Percentiles rank a stretch among this genome's conserved stretches.
phyloP scores from a whole-genome alignment of 2,329 filamentous ascomycete genomes.

The Myriangium duriaei region DNA sequence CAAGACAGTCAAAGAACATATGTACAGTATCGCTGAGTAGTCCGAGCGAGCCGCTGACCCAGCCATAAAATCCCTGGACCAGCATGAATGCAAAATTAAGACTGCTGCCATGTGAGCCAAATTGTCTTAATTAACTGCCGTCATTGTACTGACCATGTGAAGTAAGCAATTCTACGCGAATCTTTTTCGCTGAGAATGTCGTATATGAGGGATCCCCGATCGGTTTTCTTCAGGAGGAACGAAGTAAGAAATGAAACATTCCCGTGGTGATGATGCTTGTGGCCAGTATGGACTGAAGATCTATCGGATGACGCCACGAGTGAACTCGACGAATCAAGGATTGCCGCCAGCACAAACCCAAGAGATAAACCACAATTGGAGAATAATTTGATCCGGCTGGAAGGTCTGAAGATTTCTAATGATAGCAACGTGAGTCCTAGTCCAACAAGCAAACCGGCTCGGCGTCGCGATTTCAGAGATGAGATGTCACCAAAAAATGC shows the following conservation, averaged over 20 bases:
- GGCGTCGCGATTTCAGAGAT: background rate
- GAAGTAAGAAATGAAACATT: slow-evolving; percentile 58
- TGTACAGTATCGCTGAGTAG: slow-evolving; percentile 96
- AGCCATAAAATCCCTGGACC: slow-evolving; percentile 88
- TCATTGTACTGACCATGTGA: slow-evolving; percentile 74
- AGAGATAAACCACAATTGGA: background rate
- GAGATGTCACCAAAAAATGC: background rate
- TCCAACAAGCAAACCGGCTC: background rate
- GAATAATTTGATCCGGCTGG: background rate
- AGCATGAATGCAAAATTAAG: slow-evolving; percentile 93
- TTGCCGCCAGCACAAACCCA: background rate
- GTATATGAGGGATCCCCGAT: slow-evolving; percentile 65
- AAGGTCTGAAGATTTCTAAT: background rate
- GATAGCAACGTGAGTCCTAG: background rate
- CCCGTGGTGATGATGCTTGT: slow-evolving; percentile 24
- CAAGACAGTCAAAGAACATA: slow-evolving; percentile 98
- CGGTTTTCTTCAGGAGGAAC: slow-evolving; percentile 56
- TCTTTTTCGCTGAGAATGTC: slow-evolving; percentile 83
- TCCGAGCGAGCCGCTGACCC: slow-evolving; percentile 81
- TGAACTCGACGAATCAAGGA: background rate
- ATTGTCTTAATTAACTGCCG: slow-evolving; percentile 1
- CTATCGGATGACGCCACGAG: background rate
- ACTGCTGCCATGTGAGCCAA: too few relatives aligned
- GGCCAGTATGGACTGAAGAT: slow-evolving; percentile 14
- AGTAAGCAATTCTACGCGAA: slow-evolving; percentile 91